Percentiles rank a stretch among this genome's conserved stretches.
Conservation (phyloP, 1,284 basidiomycete genomes). For the Ceratobasidium sp. region DNA sequence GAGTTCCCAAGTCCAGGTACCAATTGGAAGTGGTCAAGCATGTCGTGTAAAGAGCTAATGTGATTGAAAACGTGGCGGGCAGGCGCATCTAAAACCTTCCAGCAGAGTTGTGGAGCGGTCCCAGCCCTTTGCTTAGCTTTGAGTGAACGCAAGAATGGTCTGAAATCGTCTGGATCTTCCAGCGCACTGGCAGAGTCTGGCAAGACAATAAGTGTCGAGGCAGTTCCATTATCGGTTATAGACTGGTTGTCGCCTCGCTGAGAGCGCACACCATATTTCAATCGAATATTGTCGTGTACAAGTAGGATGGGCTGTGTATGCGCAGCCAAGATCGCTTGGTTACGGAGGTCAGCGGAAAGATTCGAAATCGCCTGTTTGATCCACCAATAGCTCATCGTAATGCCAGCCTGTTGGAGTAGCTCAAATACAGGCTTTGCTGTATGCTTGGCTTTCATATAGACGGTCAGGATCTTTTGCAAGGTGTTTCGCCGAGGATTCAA, state of each 20-base stretch:
- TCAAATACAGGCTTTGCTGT: slow-evolving; percentile 3
- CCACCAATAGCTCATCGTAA: slow-evolving; percentile 24
- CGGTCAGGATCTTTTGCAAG: neutral
- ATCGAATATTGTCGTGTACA: too few species aligned
- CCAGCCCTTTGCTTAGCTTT: neutral
- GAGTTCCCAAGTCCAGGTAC: neutral
- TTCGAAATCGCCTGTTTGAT: neutral
- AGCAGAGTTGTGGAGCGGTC: neutral
- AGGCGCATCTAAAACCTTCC: neutral
- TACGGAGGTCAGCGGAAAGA: neutral
- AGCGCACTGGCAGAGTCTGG: neutral
- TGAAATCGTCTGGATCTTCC: neutral
- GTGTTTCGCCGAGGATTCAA: neutral
- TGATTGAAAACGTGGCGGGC: neutral
- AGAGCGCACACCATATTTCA: slow-evolving; percentile 5
- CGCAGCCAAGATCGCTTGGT: neutral
- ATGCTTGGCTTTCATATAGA: slow-evolving; percentile 18
- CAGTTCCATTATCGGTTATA: slow-evolving; percentile 4
- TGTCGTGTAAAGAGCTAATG: neutral
- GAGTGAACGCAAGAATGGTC: neutral
- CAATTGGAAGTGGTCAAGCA: neutral
- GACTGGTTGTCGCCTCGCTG: slow-evolving; percentile 20
- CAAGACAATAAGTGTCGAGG: neutral
- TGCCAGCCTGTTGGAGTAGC: slow-evolving; percentile 11
- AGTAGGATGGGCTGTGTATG: neutral